These are phyloP conservation scores for Setaria italica DNA, from an alignment of 202 grass and related monocot species.

Conservation along the genomic window DNA sequence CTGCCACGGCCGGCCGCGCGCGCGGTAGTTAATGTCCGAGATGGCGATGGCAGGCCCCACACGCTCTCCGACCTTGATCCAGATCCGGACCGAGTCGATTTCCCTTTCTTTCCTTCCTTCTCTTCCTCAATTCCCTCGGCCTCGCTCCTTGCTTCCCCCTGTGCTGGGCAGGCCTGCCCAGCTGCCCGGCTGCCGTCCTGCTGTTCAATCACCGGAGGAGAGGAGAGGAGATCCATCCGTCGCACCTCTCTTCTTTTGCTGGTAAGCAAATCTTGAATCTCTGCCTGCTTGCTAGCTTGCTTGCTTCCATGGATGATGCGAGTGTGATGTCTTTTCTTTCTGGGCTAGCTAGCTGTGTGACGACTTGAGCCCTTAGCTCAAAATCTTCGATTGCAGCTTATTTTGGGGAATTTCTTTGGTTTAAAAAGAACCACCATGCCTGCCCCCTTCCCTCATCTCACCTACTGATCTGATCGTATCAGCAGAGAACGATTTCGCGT, in stretches of 20 bases:
- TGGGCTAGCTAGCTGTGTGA: background rate
- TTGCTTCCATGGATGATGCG: background rate
- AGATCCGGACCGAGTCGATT: background rate
- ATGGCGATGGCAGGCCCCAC: background rate
- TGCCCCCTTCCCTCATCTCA: background rate
- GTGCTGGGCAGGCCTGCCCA: background rate
- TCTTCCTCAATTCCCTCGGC: background rate
- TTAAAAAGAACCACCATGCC: background rate
- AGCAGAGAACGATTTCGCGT: background rate
- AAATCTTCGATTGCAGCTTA: background rate
- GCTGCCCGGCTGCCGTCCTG: background rate
- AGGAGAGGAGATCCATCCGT: background rate
- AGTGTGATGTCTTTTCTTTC: background rate
- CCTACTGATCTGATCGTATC: background rate
- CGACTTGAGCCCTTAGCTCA: background rate
- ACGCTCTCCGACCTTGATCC: background rate
- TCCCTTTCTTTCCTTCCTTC: too few relatives aligned
- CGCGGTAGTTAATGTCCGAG: background rate
- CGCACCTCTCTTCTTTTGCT: background rate
- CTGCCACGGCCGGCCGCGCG: background rate
- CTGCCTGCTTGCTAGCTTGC: background rate
- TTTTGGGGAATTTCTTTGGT: background rate
- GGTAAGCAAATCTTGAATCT: background rate
- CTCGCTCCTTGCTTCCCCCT: background rate
- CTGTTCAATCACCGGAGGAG: background rate